Evolutionary conservation across 2,329 filamentous ascomycete species (phyloP).

Genomic region (Exophiala aquamarina): DNA sequence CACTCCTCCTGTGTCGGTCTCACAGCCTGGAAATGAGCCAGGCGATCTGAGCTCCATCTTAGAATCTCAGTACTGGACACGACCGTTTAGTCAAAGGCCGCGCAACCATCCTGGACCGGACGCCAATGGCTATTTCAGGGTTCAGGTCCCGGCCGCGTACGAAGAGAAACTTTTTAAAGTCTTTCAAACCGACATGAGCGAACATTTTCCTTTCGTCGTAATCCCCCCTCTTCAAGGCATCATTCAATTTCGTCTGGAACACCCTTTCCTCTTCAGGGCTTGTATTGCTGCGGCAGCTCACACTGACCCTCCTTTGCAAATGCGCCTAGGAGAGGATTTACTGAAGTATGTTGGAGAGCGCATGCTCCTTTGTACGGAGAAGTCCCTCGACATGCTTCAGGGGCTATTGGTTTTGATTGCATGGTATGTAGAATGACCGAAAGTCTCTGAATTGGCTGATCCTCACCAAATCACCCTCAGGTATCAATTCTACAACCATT

Average conservation of each 20-base stretch:
- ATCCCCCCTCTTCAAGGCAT: conserved; percentile 23
- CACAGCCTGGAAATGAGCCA: neutral
- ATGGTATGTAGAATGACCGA: conserved; percentile 30
- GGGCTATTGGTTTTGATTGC: conserved; percentile 38
- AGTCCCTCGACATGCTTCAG: conserved; percentile 41
- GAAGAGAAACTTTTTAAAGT: conserved; percentile 21
- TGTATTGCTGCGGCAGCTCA: conserved; percentile 34
- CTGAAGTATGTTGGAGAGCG: conserved; percentile 32
- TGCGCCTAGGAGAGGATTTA: conserved; percentile 31
- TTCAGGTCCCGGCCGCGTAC: conserved; percentile 6
- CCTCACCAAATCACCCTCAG: conserved; percentile 19
- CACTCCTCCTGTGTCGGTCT: conserved; percentile 5
- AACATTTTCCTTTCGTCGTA: conserved; percentile 32
- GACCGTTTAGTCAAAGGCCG: neutral
- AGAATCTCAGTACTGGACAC: neutral
- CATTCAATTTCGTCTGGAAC: conserved; percentile 24
- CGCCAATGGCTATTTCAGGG: neutral
- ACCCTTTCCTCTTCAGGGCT: conserved; percentile 38
- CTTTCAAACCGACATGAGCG: conserved; percentile 25
- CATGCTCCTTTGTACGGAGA: conserved; percentile 33
- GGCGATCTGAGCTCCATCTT: neutral
- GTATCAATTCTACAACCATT: conserved; percentile 35
- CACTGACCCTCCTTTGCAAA: conserved; percentile 28
- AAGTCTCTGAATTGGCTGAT: neutral
- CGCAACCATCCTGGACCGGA: neutral